Conservation (phyloP, 1,284 basidiomycete species). For the Sporisorium iseilematis-ciliati region DNA sequence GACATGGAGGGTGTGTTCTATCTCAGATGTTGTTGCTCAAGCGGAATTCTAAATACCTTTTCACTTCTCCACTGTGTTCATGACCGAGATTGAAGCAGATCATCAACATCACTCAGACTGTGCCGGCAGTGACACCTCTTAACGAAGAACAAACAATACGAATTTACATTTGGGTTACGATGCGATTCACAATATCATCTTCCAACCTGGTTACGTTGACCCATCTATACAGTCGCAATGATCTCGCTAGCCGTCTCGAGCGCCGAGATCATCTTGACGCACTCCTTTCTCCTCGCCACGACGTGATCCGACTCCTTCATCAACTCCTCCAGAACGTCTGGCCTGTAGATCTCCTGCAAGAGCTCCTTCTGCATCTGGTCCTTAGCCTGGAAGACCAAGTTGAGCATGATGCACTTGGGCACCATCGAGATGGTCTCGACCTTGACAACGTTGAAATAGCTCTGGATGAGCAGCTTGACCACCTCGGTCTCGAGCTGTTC, state of each 20-base stretch:
- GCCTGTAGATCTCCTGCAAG: conserved; percentile 72
- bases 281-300: conserved; percentile 66
- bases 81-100: no score
- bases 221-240: conserved; percentile 64
- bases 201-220: not conserved
- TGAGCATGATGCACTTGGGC: conserved; percentile 90
- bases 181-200: not conserved
- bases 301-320: conserved; percentile 69
- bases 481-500: conserved; percentile 99
- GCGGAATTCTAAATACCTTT: not conserved
- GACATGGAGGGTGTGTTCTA: not conserved
- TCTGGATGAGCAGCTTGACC: conserved; percentile 78
- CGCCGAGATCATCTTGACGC: conserved; percentile 69
- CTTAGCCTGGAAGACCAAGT: conserved; percentile 90
- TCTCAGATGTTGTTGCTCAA: not conserved
- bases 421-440: conserved; percentile 99
- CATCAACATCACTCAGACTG: no score
- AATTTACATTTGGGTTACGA: conserved; percentile 21
- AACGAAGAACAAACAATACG: not conserved
- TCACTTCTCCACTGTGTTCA: not conserved
- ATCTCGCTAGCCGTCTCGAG: conserved; percentile 68
- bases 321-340: conserved; percentile 65
- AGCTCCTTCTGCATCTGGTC: conserved; percentile 91
- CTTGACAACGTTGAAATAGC: conserved; percentile 77
- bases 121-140: not conserved